phyloP scores from a whole-genome alignment of 768 basidiomycete species.

The Amanita thiersii region DNA sequence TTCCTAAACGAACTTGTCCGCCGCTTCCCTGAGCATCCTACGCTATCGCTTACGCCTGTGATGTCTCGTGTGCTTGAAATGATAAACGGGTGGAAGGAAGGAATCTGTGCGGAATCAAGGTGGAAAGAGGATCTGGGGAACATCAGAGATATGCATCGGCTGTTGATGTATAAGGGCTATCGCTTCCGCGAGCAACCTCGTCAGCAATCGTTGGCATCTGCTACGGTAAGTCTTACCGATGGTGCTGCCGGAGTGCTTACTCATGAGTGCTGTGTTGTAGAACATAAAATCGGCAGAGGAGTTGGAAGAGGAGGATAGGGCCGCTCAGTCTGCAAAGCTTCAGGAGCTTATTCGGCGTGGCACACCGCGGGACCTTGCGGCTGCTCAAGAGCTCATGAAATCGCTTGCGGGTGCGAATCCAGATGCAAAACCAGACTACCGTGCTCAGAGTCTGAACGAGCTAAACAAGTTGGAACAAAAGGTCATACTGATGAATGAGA shows the following conservation, averaged over 20 bases:
- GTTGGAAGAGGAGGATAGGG: conserved; percentile 90
- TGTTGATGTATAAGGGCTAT: conserved; percentile 91
- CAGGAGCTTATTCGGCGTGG: conserved; percentile 96
- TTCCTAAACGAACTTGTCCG: conserved; percentile 98
- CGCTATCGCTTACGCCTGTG: conserved; percentile 88
- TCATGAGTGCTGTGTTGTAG: conserved; percentile 25
- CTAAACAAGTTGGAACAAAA: conserved; percentile 93
- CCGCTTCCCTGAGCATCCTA: conserved; percentile 95
- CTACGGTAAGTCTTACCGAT: conserved; percentile 31
- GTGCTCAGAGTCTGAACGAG: conserved; percentile 80
- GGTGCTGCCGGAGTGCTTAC: not conserved
- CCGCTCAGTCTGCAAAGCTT: conserved; percentile 94
- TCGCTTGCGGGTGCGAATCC: conserved; percentile 90
- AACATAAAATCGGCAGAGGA: conserved; percentile 94
- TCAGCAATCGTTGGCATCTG: conserved; percentile 24
- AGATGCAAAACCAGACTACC: conserved; percentile 90
- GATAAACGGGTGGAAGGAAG: conserved; percentile 92
- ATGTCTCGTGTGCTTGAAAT: conserved; percentile 93
- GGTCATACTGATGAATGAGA: conserved; percentile 92
- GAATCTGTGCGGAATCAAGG: conserved; percentile 79
- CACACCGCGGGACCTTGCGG: conserved; percentile 89
- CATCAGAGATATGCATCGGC: conserved; percentile 94
- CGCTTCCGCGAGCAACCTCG: conserved; percentile 54
- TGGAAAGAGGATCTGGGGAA: conserved; percentile 97
- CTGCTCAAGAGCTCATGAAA: conserved; percentile 98